Base-by-base conservation (phyloP, 2,329 filamentous ascomycete genomes). In the Capronia americana region DNA sequence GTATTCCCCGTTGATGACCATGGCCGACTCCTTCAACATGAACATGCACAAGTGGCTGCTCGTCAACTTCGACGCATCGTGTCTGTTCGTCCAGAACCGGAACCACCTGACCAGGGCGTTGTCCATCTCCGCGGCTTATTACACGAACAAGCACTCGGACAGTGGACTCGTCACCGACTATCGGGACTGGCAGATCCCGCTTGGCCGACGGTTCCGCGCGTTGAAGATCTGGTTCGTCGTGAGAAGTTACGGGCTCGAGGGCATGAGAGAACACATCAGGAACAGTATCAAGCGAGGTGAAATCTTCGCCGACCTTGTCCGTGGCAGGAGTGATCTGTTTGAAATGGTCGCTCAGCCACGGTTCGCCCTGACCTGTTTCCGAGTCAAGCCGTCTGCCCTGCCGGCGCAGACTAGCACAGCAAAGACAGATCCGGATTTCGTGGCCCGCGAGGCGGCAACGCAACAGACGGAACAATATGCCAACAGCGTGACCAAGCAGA, bases 41-140 rank as follows among this genome's bases (percentile, higher is more conserved):
- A 98, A 97, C 82, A 91, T 97, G 86, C 93, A 97, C 84, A 98
- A 98, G 82, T 97, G 94, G 94, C 84, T 97, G 56, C 87, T 97
- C 20, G 93, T 92, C 64, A 97, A 96, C 79, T 97, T 97, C 74
- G 94, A 98, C 74, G 86, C 86, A 3, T 92, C 90, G 62, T 90
- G 90, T 71, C 85, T 97, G 54, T 98, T 88, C 79, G 88, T 97
- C 57, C 88, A 89, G 69, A 85, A 89, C 73, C 87, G 93, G 17
- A 81, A 83, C 62, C 88, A 93, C 79, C 86, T 98, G n/a, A 92
- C 90, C 51, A 85, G 89, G 68, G 91, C 93, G 0, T 85, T 97
- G 50, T 89, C 87, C 75, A 90, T 95, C 75, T 90, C 90, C 17
- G 92, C 92, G 0, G 85, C 90, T 4, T 97, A 96, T 81, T 87